Evolutionary conservation across 2,329 filamentous ascomycete genomes (phyloP).

Genomic region (Cryphonectria radicalis): DNA sequence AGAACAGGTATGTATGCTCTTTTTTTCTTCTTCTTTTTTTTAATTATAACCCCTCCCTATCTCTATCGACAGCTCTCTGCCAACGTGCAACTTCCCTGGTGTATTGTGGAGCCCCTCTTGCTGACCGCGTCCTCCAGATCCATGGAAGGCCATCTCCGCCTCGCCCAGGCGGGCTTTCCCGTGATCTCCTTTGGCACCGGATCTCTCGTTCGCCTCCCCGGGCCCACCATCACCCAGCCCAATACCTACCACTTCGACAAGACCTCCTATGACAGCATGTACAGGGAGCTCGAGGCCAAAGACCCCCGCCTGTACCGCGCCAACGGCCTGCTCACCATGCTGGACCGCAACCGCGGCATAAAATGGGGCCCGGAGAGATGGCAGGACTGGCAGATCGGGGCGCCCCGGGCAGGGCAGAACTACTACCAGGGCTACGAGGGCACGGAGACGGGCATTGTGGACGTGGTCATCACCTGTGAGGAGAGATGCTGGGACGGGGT

Average conservation of each 20-base stretch:
- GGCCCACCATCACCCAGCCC: constrained; percentile 86
- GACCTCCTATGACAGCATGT: constrained; percentile 94
- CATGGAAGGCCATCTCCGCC: constrained; percentile 98
- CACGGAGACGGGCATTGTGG: constrained; percentile 86
- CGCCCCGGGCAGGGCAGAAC: constrained; percentile 77
- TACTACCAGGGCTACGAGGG: constrained; percentile 78
- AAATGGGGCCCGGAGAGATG: constrained; percentile 97
- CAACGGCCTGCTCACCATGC: constrained; percentile 95
- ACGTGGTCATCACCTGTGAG: constrained; percentile 96
- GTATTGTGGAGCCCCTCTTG: background rate
- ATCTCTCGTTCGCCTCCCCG: constrained; percentile 89
- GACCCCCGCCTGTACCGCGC: constrained; percentile 86
- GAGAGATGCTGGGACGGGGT: constrained; percentile 98
- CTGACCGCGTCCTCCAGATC: constrained; percentile 57
- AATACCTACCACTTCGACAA: constrained; percentile 99
- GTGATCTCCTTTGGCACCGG: constrained; percentile 98
- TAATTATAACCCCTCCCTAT: too few relatives aligned
- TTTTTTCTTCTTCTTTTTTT: background rate
- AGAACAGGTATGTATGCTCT: constrained; percentile 73
- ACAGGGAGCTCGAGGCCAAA: constrained; percentile 84
- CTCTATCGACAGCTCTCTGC: background rate
- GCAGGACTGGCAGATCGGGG: constrained; percentile 94
- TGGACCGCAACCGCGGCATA: constrained; percentile 86
- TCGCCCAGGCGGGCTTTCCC: constrained; percentile 86
- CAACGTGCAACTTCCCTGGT: constrained; percentile 11